A percentile compares a stretch with the other conserved stretches of the same genome.
phyloP scores from a whole-genome alignment of 805 yeast genomes.

The Wickerhamomyces ciferrii region DNA sequence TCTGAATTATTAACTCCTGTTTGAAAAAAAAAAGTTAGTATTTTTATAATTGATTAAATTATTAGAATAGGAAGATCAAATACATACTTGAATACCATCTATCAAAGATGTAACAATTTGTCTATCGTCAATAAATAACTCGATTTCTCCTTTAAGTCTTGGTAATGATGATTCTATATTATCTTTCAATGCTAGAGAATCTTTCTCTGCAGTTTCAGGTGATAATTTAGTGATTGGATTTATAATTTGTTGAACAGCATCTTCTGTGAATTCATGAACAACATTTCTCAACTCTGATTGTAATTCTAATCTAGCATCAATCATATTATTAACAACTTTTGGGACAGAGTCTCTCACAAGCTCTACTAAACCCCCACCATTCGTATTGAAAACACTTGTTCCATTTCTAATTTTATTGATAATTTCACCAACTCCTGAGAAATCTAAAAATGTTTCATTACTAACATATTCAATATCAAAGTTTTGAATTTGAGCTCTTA shows the following conservation, averaged over 20 bases:
- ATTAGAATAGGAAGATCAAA: neutral
- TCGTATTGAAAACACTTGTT: conserved; percentile 14
- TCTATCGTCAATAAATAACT: conserved; percentile 49
- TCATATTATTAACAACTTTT: conserved; percentile 72
- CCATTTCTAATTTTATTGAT: conserved; percentile 33
- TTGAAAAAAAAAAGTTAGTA: neutral
- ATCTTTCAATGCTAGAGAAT: conserved; percentile 37
- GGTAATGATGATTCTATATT: conserved; percentile 52
- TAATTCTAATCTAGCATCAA: conserved; percentile 72
- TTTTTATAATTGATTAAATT: neutral
- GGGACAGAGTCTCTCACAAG: conserved; percentile 70
- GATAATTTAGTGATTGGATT: conserved; percentile 32
- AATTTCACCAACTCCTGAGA: conserved; percentile 66
- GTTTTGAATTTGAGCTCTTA: conserved; percentile 62
- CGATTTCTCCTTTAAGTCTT: conserved; percentile 45
- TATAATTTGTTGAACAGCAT: conserved; percentile 43
- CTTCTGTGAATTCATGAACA: conserved; percentile 64
- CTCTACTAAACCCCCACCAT: conserved; percentile 27
- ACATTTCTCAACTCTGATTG: conserved; percentile 66
- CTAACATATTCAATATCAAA: conserved; percentile 78
- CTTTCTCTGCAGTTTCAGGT: conserved; percentile 23
- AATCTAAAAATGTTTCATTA: conserved; percentile 73
- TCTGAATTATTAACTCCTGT: conserved; percentile 45
- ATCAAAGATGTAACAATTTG: conserved; percentile 46
- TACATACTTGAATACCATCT: conserved; percentile 48